phyloP scores from a whole-genome alignment of 2,329 filamentous ascomycete species.

The Coleophoma eucalyptorum region DNA sequence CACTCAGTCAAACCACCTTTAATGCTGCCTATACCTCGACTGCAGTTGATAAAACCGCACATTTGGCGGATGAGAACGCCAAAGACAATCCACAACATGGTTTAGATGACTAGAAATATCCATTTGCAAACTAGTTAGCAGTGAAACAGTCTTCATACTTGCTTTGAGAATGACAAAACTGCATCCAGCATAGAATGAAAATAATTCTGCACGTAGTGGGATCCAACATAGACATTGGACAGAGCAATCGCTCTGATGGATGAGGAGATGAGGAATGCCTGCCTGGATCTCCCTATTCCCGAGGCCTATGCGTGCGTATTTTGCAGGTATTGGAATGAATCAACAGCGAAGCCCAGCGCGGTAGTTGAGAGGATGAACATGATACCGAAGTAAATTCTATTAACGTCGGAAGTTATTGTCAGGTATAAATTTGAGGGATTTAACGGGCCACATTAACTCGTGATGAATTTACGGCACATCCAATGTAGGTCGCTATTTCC shows the following conservation, averaged over 20 bases:
- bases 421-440: not conserved
- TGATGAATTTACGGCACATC: conserved; percentile 5
- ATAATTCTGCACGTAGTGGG: conserved; percentile 11
- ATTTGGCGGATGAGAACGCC: conserved; percentile 14
- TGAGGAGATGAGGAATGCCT: conserved; percentile 14
- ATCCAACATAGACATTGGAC: conserved; percentile 10
- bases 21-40: conserved; percentile 4
- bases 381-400: conserved; percentile 13
- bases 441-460: not conserved
- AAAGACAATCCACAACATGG: conserved; percentile 13
- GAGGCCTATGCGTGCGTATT: conserved; percentile 13
- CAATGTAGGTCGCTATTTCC: not conserved
- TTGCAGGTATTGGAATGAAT: conserved; percentile 15
- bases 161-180: not conserved
- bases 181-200: conserved; percentile 16
- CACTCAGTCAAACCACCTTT: conserved; percentile 13
- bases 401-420: not conserved
- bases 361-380: conserved; percentile 15
- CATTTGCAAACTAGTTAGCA: not conserved
- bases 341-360: conserved; percentile 12
- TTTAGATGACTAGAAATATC: conserved; percentile 12
- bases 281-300: conserved; percentile 6
- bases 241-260: conserved; percentile 9
- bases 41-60: conserved; percentile 13
- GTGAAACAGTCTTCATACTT: not conserved